phyloP scores from a whole-genome alignment of 1,139 yeast genomes.

The Suhomyces maxii region DNA sequence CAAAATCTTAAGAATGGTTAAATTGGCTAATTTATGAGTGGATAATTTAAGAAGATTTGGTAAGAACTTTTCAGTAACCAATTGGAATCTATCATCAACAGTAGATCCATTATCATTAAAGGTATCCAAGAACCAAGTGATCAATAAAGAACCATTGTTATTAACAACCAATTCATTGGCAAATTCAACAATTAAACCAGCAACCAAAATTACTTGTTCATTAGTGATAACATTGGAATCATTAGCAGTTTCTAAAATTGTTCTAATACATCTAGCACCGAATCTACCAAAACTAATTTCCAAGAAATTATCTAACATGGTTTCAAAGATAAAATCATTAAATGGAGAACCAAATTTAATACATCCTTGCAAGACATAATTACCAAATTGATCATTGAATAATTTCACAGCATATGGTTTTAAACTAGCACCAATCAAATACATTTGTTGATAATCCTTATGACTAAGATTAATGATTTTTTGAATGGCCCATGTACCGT shows the following conservation, averaged over 20 bases:
- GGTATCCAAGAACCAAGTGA: conserved; percentile 94
- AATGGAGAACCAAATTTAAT: conserved; percentile 85
- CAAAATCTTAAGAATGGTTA: conserved; percentile 78
- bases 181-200: conserved; percentile 76
- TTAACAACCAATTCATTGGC: conserved; percentile 81
- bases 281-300: conserved; percentile 85
- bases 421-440: conserved; percentile 66
- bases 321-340: conserved; percentile 87
- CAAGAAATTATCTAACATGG: conserved; percentile 75
- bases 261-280: conserved; percentile 93
- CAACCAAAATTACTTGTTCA: conserved; percentile 74
- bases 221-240: conserved; percentile 47
- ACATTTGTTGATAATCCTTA: conserved; percentile 64
- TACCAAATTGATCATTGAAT: conserved; percentile 94
- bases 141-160: conserved; percentile 82
- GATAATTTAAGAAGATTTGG: conserved; percentile 67
- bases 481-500: conserved; percentile 99
- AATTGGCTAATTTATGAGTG: conserved; percentile 82
- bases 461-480: conserved; percentile 76
- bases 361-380: conserved; percentile 93
- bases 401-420: conserved; percentile 82
- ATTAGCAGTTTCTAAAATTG: conserved; percentile 74
- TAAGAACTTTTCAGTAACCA: conserved; percentile 51
- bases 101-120: conserved; percentile 57
- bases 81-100: conserved; percentile 31